Conservation (phyloP, 2,329 filamentous ascomycete genomes). For the Pseudogymnoascus sp. region DNA sequence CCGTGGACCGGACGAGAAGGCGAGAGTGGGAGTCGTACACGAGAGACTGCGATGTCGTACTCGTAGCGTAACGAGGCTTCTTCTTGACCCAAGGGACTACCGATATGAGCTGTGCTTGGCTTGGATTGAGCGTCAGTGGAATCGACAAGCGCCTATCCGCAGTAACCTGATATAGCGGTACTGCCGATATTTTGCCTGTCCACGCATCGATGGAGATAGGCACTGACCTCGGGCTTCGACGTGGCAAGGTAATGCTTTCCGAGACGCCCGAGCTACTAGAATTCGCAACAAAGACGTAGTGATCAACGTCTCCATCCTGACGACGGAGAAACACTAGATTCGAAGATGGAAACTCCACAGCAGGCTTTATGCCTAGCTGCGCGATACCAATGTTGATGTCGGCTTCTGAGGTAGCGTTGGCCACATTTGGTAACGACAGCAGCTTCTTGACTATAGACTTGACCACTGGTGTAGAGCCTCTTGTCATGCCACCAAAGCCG, state of each 20-base stretch:
- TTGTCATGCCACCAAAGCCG: too few species aligned
- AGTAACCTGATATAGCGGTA: slow-evolving; percentile 2
- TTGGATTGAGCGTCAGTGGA: slow-evolving; percentile 9
- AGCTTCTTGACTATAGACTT: too few species aligned
- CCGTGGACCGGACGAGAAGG: background rate
- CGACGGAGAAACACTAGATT: slow-evolving; percentile 10
- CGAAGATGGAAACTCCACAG: background rate
- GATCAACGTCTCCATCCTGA: slow-evolving; percentile 10
- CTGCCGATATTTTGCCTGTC: slow-evolving; percentile 7
- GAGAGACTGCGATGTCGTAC: too few species aligned
- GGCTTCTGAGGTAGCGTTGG: too few species aligned
- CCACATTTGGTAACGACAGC: too few species aligned
- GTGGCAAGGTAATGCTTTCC: background rate
- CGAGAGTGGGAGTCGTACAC: too few species aligned
- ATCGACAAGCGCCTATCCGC: background rate
- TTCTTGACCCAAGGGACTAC: background rate
- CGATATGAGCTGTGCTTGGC: background rate
- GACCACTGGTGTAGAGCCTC: too few species aligned
- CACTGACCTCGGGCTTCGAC: background rate
- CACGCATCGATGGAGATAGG: slow-evolving; percentile 9
- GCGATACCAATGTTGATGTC: too few species aligned
- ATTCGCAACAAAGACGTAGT: slow-evolving; percentile 10
- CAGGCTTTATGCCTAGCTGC: background rate
- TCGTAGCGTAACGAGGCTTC: background rate
- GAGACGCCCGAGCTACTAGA: slow-evolving; percentile 7